Base-by-base conservation (phyloP, 768 basidiomycete species). In the Xerocomellus chrysenteron region DNA sequence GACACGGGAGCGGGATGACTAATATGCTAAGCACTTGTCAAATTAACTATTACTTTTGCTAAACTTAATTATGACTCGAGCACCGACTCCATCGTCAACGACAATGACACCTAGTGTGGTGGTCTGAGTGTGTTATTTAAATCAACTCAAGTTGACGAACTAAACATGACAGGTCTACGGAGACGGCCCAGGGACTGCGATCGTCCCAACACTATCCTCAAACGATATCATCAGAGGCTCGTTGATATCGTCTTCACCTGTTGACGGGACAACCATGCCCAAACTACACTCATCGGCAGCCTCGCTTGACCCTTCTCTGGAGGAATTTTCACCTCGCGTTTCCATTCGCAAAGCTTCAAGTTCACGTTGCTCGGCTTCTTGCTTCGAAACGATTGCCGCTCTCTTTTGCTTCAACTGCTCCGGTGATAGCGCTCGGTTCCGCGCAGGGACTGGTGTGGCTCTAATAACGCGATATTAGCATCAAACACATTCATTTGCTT, bases 1-100 rank as follows among this genome's bases (percentile, higher is more conserved):
- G 28, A 52, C 42, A 47, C 42, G 57, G 53, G 52, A 55, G 59
- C 21, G 43, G 11, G 53, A 68, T 69, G 62, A 69, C 69, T 68
- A 70, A 69, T 62, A 54, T 60, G 55, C 21, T 59, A 65, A 66
- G 57, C 37, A 13, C 46, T 56, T 61, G 36, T 6, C 47, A 43
- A 55, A 52, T 24, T 47, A 41, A 49, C 54, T n/a, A 54, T 40
- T 48, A 58, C 28, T 44, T 21, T 50, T 55, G 2, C 36, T 26
- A 40, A 19, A 13, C 41, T 13, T 14, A 35, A 43, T 50, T 50
- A 41, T 45, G 48, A 36, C 48, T 46, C 33, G 2, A n/a, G n/a
- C 4, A 6, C 7, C 14, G 14, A 16, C 14, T 32, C 32, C 9
- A 32, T 32, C 1, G 30, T 10, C 26, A 1, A 13, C 11, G 5